Percentiles rank a stretch among this genome's conserved stretches.
Evolutionary conservation across 192 early-diverging fungal species (phyloP).

Genomic region (Phycomyces blakesleeanus): DNA sequence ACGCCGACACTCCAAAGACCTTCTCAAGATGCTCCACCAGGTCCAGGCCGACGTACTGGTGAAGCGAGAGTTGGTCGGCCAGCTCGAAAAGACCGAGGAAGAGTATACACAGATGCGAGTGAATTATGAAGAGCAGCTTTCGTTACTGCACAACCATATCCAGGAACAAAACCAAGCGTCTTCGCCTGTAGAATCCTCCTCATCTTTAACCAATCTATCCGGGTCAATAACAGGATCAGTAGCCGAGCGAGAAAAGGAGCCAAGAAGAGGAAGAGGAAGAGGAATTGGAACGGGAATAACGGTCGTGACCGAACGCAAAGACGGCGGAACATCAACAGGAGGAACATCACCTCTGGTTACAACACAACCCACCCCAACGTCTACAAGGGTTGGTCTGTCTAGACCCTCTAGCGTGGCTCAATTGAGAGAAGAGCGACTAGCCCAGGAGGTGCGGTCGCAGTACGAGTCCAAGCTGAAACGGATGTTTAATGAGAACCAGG

Average conservation of each 20-base stretch:
- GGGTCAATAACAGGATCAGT: no score
- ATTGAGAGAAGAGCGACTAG: slow-evolving; percentile 17
- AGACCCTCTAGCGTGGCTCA: not conserved
- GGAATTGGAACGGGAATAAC: no score
- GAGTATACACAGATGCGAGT: slow-evolving; percentile 50
- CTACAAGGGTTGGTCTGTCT: not conserved
- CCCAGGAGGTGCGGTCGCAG: slow-evolving; percentile 36
- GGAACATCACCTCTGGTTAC: no score
- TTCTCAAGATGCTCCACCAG: slow-evolving; percentile 47
- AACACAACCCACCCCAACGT: not conserved
- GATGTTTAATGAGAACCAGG: slow-evolving; percentile 47
- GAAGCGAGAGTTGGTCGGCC: slow-evolving; percentile 53
- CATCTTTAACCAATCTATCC: no score
- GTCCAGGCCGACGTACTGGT: slow-evolving; percentile 49
- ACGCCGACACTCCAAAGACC: slow-evolving; percentile 14
- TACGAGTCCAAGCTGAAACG: slow-evolving; percentile 56
- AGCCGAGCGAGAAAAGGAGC: no score
- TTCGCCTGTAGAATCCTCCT: slow-evolving; percentile 37
- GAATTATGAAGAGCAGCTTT: slow-evolving; percentile 69
- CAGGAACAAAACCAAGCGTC: slow-evolving; percentile 54
- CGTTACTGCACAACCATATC: slow-evolving; percentile 48
- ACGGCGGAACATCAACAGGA: no score
- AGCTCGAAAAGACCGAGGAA: slow-evolving; percentile 47
- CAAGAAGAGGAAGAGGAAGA: no score
- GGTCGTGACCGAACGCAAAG: no score